Evolutionary conservation across 192 early-diverging fungal genomes (phyloP).

Genomic region (Podila epigama): DNA sequence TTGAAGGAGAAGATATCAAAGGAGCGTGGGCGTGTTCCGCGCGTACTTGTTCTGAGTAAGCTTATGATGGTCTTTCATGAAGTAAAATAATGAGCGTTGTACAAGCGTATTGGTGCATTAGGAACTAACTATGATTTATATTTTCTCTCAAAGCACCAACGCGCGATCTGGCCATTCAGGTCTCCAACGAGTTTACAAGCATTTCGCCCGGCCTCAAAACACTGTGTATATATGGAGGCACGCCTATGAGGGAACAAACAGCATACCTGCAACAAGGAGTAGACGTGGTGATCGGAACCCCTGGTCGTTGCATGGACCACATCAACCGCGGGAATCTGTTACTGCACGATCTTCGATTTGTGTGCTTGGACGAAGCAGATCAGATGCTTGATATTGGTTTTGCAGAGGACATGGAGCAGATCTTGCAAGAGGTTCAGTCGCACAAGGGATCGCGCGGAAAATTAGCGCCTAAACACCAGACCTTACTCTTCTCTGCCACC

Average conservation of each 20-base stretch:
- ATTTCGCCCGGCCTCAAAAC: slow-evolving; percentile 71
- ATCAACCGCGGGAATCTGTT: slow-evolving; percentile 86
- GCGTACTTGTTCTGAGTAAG: slow-evolving; percentile 61
- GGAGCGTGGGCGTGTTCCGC: slow-evolving; percentile 56
- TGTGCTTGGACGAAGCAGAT: slow-evolving; percentile 86
- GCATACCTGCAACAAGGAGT: slow-evolving; percentile 75
- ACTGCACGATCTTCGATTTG: slow-evolving; percentile 64
- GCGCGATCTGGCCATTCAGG: slow-evolving; percentile 89
- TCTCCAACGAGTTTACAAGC: slow-evolving; percentile 78
- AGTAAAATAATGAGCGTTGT: not conserved
- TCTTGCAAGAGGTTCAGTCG: slow-evolving; percentile 73
- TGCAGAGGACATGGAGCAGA: slow-evolving; percentile 82
- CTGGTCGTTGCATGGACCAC: slow-evolving; percentile 81
- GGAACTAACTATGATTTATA: slow-evolving; percentile 22
- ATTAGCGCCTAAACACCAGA: slow-evolving; percentile 63
- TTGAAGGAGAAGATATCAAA: slow-evolving; percentile 47
- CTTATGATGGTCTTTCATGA: slow-evolving; percentile 9
- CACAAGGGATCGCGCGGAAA: slow-evolving; percentile 69
- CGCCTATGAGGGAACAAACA: slow-evolving; percentile 86
- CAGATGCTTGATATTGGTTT: slow-evolving; percentile 87
- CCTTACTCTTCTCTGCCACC: slow-evolving; percentile 87
- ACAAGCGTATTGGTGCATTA: too few species aligned
- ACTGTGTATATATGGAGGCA: slow-evolving; percentile 89
- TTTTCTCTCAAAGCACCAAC: slow-evolving; percentile 70
- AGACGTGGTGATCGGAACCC: slow-evolving; percentile 84